Percentiles rank a stretch among this genome's conserved stretches.
These are phyloP conservation scores for Melaleuca quinquenervia DNA, from an alignment of 345 rosid species.

Conservation along the genomic window DNA sequence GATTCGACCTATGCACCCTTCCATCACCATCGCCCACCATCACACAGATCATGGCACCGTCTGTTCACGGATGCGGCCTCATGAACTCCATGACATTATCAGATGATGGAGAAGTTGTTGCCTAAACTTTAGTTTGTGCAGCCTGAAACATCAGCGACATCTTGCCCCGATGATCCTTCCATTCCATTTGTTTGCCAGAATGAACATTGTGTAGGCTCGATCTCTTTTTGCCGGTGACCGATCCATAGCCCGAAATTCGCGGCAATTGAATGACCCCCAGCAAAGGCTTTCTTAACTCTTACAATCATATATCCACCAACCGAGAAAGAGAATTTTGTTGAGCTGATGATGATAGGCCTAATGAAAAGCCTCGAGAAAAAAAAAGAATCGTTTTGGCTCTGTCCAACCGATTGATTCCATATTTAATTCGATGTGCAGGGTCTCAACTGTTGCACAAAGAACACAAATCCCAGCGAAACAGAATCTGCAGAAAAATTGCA, in stretches of 20 bases:
- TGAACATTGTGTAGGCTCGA: too few relatives aligned
- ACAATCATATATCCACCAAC: not conserved
- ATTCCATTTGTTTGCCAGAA: not conserved
- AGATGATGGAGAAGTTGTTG: not conserved
- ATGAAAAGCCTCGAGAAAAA: not conserved
- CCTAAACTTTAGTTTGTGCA: not conserved
- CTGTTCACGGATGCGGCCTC: not conserved
- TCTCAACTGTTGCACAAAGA: not conserved
- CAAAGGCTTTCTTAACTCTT: not conserved
- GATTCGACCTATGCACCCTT: not conserved
- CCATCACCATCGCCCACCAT: not conserved
- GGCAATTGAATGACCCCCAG: not conserved
- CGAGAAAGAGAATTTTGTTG: not conserved
- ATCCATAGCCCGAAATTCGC: not conserved
- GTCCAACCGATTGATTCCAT: not conserved
- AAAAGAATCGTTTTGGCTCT: not conserved
- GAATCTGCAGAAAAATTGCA: not conserved
- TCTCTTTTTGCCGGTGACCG: too few relatives aligned
- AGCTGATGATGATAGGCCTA: not conserved
- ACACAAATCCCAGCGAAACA: not conserved
- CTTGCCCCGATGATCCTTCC: not conserved
- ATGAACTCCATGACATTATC: not conserved
- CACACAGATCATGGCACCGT: not conserved
- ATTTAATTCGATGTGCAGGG: not conserved
- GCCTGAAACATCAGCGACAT: not conserved